These are phyloP conservation scores for Kondoa subrosea DNA, from an alignment of 768 basidiomycete genomes.

Conservation along the genomic window DNA sequence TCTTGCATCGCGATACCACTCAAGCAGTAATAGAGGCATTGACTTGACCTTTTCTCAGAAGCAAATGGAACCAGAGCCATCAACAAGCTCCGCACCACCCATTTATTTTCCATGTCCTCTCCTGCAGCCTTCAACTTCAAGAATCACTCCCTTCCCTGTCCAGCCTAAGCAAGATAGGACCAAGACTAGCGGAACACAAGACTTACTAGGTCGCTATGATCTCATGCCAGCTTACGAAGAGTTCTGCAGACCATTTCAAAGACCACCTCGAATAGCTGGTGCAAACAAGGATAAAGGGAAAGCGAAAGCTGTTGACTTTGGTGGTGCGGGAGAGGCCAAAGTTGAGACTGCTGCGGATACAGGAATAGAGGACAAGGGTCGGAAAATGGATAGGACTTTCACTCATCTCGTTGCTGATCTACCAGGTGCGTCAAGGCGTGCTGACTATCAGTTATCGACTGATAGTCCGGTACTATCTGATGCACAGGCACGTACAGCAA, in stretches of 20 bases:
- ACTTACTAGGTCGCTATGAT: constrained; percentile 22
- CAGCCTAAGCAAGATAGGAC: neutral
- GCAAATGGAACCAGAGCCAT: neutral
- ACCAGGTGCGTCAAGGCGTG: constrained; percentile 19
- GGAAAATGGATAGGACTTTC: constrained; percentile 26
- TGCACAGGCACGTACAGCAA: constrained; percentile 18
- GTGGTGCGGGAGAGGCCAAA: neutral
- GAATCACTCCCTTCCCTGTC: neutral
- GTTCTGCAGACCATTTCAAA: constrained; percentile 23
- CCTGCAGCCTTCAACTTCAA: neutral
- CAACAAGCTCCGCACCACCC: neutral
- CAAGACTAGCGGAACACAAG: constrained; percentile 18
- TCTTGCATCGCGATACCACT: too few species aligned
- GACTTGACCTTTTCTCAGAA: neutral
- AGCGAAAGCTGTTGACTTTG: constrained; percentile 11
- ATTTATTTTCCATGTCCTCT: neutral
- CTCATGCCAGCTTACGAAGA: constrained; percentile 22
- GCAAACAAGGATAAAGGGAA: constrained; percentile 14
- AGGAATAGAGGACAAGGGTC: constrained; percentile 14
- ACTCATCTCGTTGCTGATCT: constrained; percentile 23
- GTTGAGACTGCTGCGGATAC: neutral
- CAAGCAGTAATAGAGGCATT: neutral
- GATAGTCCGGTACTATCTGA: neutral
- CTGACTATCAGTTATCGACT: neutral
- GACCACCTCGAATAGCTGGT: neutral